Evolutionary conservation across 106 monocot species (phyloP).

Genomic region (Platanthera zijinensis): DNA sequence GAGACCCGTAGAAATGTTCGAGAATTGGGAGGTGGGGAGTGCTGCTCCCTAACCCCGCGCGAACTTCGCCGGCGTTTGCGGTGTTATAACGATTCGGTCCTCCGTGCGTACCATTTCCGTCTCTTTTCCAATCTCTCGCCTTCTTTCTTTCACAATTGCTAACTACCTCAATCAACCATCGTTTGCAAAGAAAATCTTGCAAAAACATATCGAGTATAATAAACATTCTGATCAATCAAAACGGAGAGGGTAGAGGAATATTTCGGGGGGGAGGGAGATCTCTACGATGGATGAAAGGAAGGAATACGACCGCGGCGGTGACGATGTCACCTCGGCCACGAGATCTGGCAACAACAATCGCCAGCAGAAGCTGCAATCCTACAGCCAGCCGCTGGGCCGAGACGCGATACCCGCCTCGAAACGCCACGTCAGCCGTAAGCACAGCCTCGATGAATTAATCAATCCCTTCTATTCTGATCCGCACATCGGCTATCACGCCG

Average conservation of each 20-base stretch:
- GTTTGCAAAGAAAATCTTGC: too few species aligned
- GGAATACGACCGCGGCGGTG: slow-evolving; percentile 19
- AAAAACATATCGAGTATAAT: too few species aligned
- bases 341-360: not conserved
- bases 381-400: slow-evolving; percentile 31
- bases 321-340: not conserved
- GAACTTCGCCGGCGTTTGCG: too few species aligned
- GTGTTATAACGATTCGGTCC: too few species aligned
- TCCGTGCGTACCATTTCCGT: too few species aligned
- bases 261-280: not conserved
- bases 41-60: too few species aligned
- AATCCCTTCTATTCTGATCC: not conserved
- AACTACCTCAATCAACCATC: too few species aligned
- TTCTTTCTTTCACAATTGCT: too few species aligned
- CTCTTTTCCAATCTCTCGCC: too few species aligned
- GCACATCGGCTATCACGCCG: not conserved
- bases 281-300: slow-evolving; percentile 2
- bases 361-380: slow-evolving; percentile 18
- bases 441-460: slow-evolving; percentile 25
- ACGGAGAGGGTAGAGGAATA: not conserved
- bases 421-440: slow-evolving; percentile 15
- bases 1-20: too few species aligned
- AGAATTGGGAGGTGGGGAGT: too few species aligned
- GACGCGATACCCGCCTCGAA: slow-evolving; percentile 4
- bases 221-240: too few species aligned